Conservation (phyloP, 768 basidiomycete species). For the Termitomyces sp. region DNA sequence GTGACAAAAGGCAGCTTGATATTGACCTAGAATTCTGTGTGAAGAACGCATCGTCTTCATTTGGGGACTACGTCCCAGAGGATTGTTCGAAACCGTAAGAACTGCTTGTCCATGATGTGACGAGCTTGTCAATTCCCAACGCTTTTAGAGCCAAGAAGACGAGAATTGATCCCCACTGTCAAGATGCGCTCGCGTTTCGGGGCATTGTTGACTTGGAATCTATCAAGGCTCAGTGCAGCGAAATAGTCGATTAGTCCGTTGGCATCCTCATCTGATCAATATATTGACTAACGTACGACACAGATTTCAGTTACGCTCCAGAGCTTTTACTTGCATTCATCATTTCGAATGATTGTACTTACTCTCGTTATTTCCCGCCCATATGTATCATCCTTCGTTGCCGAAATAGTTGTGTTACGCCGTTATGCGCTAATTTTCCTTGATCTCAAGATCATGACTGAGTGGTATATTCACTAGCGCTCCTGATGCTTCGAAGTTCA, state of each 20-base stretch:
- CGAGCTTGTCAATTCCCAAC: not conserved
- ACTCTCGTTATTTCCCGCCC: not conserved
- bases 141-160: not conserved
- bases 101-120: not conserved
- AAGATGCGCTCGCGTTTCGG: too few species aligned
- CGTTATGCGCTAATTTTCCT: not conserved
- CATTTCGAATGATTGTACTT: not conserved
- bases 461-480: not conserved
- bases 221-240: not conserved
- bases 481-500: too few species aligned
- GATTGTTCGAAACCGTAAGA: not conserved
- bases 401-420: not conserved
- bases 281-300: not conserved
- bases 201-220: accelerated
- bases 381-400: not conserved
- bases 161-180: not conserved
- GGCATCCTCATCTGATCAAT: not conserved
- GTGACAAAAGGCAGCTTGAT: too few species aligned
- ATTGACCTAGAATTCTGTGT: too few species aligned
- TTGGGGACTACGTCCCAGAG: too few species aligned
- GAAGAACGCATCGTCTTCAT: too few species aligned
- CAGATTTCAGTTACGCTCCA: not conserved
- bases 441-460: not conserved
- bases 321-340: not conserved
- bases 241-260: not conserved